Percentiles rank a stretch among this genome's conserved stretches.
phyloP scores from a whole-genome alignment of 345 rosid species.

The Pugionium cornutum region DNA sequence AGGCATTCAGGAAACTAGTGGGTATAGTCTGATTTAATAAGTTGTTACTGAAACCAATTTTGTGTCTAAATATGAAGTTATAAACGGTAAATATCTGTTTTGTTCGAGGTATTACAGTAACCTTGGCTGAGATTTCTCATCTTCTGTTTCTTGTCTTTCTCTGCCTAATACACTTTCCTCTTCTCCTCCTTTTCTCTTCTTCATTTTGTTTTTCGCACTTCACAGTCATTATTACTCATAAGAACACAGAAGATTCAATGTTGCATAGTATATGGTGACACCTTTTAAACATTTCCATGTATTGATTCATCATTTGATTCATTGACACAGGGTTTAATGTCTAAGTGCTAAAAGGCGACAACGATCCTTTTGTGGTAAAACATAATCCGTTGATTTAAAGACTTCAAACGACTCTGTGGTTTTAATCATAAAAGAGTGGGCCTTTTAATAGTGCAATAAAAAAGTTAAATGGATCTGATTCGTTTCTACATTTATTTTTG shows the following conservation, averaged over 20 bases:
- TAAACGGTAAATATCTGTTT: too few species aligned
- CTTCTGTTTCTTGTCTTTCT: slow-evolving; percentile 55
- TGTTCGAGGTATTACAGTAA: too few species aligned
- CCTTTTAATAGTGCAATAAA: background rate
- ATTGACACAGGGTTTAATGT: too few species aligned
- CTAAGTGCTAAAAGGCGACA: too few species aligned
- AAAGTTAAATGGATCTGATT: slow-evolving; percentile 29
- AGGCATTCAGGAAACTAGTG: slow-evolving; percentile 62
- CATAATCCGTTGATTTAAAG: too few species aligned
- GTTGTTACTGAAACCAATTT: background rate
- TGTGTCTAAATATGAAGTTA: background rate
- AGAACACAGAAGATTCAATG: too few species aligned
- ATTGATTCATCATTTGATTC: too few species aligned
- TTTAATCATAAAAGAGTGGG: background rate
- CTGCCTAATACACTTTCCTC: slow-evolving; percentile 46
- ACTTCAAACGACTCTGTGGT: too few species aligned
- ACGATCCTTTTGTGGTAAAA: too few species aligned
- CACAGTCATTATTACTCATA: too few species aligned
- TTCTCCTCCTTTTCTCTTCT: slow-evolving; percentile 58
- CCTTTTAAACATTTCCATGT: too few species aligned
- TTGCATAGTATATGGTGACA: too few species aligned
- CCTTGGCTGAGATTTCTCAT: background rate
- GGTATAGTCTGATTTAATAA: slow-evolving; percentile 38
- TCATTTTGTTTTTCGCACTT: slow-evolving; percentile 42
- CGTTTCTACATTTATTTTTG: background rate